These are phyloP conservation scores for Scleroderma bovista DNA, from an alignment of 768 basidiomycete genomes.

Conservation along the genomic window DNA sequence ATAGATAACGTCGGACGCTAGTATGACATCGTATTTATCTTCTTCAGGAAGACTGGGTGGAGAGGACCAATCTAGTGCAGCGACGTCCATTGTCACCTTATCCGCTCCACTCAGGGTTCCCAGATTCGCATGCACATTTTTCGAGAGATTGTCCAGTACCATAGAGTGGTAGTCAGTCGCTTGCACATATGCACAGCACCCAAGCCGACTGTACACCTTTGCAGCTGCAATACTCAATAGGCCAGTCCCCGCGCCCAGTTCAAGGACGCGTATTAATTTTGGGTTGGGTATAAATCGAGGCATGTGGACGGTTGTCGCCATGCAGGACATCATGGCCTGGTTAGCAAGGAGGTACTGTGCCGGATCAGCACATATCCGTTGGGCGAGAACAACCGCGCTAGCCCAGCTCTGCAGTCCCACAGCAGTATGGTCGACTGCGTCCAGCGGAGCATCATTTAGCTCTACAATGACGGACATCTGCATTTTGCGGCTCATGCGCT, in stretches of 20 bases:
- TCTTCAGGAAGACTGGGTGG: conserved; percentile 31
- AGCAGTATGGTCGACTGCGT: conserved; percentile 63
- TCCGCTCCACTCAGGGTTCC: background rate
- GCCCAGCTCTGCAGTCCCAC: conserved; percentile 87
- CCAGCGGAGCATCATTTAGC: conserved; percentile 66
- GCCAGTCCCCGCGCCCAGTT: conserved; percentile 85
- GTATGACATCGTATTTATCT: conserved; percentile 57
- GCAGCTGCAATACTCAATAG: conserved; percentile 68
- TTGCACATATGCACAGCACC: conserved; percentile 32
- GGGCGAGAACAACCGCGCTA: conserved; percentile 65
- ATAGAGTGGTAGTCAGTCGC: conserved; percentile 77
- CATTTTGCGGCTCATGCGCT: background rate
- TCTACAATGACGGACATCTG: conserved; percentile 37
- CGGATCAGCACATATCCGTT: conserved; percentile 51
- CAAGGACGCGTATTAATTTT: conserved; percentile 45
- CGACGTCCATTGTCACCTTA: conserved; percentile 37
- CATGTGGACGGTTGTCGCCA: background rate
- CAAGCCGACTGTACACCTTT: conserved; percentile 34
- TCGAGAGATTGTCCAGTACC: conserved; percentile 63
- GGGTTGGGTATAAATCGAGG: too few species aligned
- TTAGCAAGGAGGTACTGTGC: conserved; percentile 30
- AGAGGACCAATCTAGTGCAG: conserved; percentile 59
- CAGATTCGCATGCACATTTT: conserved; percentile 53
- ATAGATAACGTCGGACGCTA: conserved; percentile 81
- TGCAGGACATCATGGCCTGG: background rate